Evolutionary conservation across 2,329 filamentous ascomycete genomes (phyloP), one percentile per base, ranked within the genome.

Genomic region (Magnaporthiopsis incrustans): DNA sequence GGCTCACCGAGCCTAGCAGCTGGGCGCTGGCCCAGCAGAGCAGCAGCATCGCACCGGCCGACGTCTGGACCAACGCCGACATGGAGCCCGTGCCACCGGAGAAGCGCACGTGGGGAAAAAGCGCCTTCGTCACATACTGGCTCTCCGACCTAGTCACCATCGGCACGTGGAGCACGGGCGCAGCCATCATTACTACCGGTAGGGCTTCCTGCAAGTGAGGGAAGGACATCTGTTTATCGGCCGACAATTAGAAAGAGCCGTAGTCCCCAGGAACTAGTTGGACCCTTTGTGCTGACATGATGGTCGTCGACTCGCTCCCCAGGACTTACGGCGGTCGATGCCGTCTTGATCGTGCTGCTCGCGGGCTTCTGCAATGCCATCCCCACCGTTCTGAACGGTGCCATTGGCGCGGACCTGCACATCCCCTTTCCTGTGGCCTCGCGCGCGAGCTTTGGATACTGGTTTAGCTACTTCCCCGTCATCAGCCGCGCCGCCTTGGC

Each of bases 341-440:
- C 81, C 4, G 76, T 84, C 61, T 75, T 75, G 22, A 72, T 73
- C 66, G 85, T 81, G 70, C 68, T 80, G 58, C 83, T 88, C n/a
- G 87, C 88, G 58, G 81, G 82, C 15, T 76, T 82, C 14, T 87
- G 85, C 67, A 84, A 86, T 26, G 82, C 84, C 18, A 79, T 86
- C 14, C 75, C 78, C 14, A 77, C 81, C 71, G 78, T 80, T 12
- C 71, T 81, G n/a, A 80, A 82, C 68, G 79, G 79, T 25, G 77
- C 78, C 18, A 79, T 79, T 64, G 78, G 79, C 25, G 75, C 78
- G 14, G 76, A 76, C 64, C 71, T 81, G n/a, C 79, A 81, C 65
- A 74, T 81, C 18, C 79, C 79, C 12, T 82, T 81, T 68, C 77
- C 78, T 6, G 77, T 82, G 25, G 74, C 78, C 30, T 74, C 76